A percentile compares a stretch with the other conserved stretches of the same genome.
These are phyloP conservation scores for Lolium perenne DNA, from an alignment of 176 grass and related monocot species.

Conservation along the genomic window DNA sequence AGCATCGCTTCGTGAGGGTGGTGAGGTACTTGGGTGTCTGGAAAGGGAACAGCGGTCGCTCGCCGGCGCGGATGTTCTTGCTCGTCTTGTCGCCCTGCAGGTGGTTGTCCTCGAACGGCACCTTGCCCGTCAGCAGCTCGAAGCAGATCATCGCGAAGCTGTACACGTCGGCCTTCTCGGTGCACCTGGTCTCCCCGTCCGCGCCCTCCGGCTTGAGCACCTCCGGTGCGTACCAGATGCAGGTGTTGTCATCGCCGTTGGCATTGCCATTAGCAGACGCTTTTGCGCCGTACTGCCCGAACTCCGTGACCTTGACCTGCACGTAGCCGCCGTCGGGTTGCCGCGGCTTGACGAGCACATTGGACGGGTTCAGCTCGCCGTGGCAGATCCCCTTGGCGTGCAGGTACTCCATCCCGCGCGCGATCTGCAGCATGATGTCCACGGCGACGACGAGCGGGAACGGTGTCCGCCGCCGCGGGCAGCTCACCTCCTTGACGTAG, in stretches of 20 bases:
- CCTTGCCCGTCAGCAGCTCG: conserved; percentile 89
- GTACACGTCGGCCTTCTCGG: conserved; percentile 93
- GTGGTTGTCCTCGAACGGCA: conserved; percentile 94
- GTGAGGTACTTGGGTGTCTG: conserved; percentile 86
- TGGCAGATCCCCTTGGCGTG: conserved; percentile 78
- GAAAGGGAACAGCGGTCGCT: conserved; percentile 87
- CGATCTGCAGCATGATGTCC: conserved; percentile 91
- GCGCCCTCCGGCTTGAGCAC: conserved; percentile 54
- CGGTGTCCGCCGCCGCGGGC: conserved; percentile 56
- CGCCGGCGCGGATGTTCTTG: conserved; percentile 89
- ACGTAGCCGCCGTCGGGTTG: conserved; percentile 66
- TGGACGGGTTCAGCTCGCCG: conserved; percentile 75
- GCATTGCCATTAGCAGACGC: conserved; percentile 17
- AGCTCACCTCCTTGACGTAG: conserved; percentile 70
- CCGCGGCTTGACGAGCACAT: conserved; percentile 71
- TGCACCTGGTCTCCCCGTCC: conserved; percentile 34
- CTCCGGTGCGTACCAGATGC: conserved; percentile 95
- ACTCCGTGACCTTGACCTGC: conserved; percentile 74
- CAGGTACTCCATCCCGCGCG: conserved; percentile 87
- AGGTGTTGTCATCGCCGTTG: conserved; percentile 25
- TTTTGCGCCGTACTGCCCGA: conserved; percentile 48
- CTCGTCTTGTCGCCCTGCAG: conserved; percentile 92
- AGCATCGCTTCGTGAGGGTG: conserved; percentile 75
- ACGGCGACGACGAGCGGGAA: conserved; percentile 72
- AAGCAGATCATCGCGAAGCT: conserved; percentile 96